Conservation (phyloP, 495 filamentous ascomycete species). For the Patellaria atrata region DNA sequence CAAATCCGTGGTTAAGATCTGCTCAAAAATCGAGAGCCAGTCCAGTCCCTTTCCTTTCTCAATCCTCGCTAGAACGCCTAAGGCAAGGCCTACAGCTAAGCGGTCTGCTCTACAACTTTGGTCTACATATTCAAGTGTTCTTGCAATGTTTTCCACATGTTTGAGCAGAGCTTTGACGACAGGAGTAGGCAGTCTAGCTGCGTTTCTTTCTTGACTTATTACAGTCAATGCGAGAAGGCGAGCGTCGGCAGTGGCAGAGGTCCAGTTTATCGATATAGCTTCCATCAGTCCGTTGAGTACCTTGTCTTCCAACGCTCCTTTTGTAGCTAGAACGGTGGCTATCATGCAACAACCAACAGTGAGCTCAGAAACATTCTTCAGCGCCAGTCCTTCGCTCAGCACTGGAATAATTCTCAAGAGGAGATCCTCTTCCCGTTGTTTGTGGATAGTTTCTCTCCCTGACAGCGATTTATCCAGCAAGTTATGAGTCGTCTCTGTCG, state of each 20-base stretch:
- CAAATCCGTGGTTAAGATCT: constrained; percentile 44
- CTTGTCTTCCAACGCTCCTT: constrained; percentile 58
- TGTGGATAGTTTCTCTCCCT: constrained; percentile 45
- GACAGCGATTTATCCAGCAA: constrained; percentile 64
- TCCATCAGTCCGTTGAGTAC: constrained; percentile 73
- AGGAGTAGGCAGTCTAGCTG: constrained; percentile 40
- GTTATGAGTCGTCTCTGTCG: constrained; percentile 63
- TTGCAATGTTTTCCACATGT: constrained; percentile 40
- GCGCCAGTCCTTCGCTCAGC: constrained; percentile 56
- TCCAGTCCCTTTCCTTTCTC: too few relatives aligned
- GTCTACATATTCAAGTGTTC: constrained; percentile 45
- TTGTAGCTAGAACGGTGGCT: constrained; percentile 66
- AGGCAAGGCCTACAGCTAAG: constrained; percentile 54
- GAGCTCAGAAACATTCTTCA: constrained; percentile 59
- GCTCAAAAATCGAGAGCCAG: constrained; percentile 40
- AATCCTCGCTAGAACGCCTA: constrained; percentile 46
- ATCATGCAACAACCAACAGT: constrained; percentile 84
- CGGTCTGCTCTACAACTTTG: constrained; percentile 53
- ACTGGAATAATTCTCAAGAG: constrained; percentile 59
- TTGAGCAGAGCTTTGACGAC: constrained; percentile 54
- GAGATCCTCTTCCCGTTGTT: constrained; percentile 50
- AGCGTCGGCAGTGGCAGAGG: constrained; percentile 48
- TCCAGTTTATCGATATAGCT: constrained; percentile 62
- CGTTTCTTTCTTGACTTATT: constrained; percentile 56
- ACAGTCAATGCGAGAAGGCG: constrained; percentile 72